phyloP scores from a whole-genome alignment of 164 flowering plant species.

The Berberis thunbergii region DNA sequence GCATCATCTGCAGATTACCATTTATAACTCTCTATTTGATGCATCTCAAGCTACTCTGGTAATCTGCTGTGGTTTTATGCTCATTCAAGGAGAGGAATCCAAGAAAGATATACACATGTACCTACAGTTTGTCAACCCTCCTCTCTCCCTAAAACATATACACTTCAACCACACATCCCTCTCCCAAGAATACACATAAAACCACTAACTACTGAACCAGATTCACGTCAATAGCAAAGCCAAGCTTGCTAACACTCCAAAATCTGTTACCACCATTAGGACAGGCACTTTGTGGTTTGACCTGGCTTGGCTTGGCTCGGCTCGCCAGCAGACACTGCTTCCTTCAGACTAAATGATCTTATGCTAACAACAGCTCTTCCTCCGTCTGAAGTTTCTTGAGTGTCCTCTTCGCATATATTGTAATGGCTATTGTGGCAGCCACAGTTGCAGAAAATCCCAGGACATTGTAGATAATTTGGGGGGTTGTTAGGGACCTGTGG shows the following conservation, averaged over 20 bases:
- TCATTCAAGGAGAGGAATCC: background rate
- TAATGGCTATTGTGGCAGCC: conserved; percentile 46
- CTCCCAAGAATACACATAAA: background rate
- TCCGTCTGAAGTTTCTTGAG: conserved; percentile 48
- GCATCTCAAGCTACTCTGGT: background rate
- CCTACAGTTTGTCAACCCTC: background rate
- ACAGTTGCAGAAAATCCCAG: conserved; percentile 52
- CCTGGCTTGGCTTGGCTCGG: background rate
- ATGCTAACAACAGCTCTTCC: conserved; percentile 28
- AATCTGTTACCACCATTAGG: background rate
- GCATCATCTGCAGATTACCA: no score
- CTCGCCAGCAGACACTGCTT: background rate
- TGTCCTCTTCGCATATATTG: conserved; percentile 60
- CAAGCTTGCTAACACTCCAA: no score
- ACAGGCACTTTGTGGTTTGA: no score
- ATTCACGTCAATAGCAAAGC: no score
- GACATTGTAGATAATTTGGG: conserved; percentile 49
- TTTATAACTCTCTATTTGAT: no score
- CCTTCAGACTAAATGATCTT: background rate
- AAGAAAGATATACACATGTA: background rate
- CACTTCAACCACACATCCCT: background rate
- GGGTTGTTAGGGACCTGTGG: conserved; percentile 34
- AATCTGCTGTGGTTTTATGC: background rate
- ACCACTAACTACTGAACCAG: no score
- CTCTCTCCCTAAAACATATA: background rate